These are phyloP conservation scores for Didymella sp. DNA, from an alignment of 2,329 filamentous ascomycete species.

Conservation along the genomic window DNA sequence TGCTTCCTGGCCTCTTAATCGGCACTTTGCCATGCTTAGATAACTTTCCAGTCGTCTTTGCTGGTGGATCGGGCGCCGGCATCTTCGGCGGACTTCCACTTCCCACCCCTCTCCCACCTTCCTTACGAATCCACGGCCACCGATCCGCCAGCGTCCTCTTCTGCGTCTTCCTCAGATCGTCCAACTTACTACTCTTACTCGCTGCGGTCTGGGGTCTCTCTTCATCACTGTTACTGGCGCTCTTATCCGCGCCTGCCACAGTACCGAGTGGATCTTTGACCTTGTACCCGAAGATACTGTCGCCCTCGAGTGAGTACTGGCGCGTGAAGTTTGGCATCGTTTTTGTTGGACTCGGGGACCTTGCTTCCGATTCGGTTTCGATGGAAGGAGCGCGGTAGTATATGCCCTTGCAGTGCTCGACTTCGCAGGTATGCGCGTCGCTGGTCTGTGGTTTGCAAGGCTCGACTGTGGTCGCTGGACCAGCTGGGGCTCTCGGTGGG, in stretches of 20 bases:
- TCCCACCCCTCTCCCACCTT: neutral
- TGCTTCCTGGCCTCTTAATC: neutral
- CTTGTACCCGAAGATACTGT: conserved; percentile 35
- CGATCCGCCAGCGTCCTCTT: conserved; percentile 26
- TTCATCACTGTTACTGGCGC: conserved; percentile 12
- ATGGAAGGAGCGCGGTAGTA: conserved; percentile 23
- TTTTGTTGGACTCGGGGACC: conserved; percentile 31
- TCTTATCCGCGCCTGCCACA: conserved; percentile 15
- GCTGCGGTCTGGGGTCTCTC: conserved; percentile 15
- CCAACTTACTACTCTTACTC: neutral
- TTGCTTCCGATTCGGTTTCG: conserved; percentile 15
- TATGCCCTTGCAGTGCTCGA: conserved; percentile 4
- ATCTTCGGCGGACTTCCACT: conserved; percentile 23
- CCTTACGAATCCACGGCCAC: conserved; percentile 35
- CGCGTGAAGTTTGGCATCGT: conserved; percentile 32
- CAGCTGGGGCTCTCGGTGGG: neutral
- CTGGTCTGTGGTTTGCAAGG: neutral
- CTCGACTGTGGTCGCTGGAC: conserved; percentile 2
- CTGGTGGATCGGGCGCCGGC: conserved; percentile 15
- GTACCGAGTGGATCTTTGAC: conserved; percentile 25
- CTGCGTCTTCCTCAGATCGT: neutral
- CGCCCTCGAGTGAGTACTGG: conserved; percentile 29
- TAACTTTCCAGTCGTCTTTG: neutral
- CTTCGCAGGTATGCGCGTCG: neutral
- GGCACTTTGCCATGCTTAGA: neutral